phyloP scores from a whole-genome alignment of 176 grass and related monocot species.

The barley (Hordeum vulgare) region DNA sequence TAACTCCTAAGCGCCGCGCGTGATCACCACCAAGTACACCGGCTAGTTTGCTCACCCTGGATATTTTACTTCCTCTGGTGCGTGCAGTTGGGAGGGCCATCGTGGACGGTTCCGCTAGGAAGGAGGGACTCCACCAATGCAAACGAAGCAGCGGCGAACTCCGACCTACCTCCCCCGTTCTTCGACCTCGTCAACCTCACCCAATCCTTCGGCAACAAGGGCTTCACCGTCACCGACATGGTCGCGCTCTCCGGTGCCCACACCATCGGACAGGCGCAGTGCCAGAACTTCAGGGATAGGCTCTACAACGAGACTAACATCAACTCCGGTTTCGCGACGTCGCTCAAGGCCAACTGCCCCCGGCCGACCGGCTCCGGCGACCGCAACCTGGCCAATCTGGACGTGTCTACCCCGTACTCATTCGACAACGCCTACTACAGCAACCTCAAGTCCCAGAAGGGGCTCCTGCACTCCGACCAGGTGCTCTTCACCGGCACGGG shows the following conservation, averaged over 20 bases:
- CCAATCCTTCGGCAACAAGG: constrained; percentile 18
- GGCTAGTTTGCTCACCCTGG: not conserved
- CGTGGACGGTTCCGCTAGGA: constrained; percentile 40
- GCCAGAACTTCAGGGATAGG: constrained; percentile 31
- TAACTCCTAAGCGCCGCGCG: too few species aligned
- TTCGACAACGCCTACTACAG: constrained; percentile 48
- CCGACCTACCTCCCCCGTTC: constrained; percentile 11
- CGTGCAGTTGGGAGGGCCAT: constrained; percentile 39
- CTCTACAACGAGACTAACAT: constrained; percentile 65
- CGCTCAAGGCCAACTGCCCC: constrained; percentile 36
- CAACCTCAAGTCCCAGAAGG: constrained; percentile 36
- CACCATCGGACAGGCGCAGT: constrained; percentile 48
- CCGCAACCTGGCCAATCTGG: constrained; percentile 39
- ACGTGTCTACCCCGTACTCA: constrained; percentile 3
- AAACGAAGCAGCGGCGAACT: not conserved
- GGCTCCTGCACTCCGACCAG: constrained; percentile 53
- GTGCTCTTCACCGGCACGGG: constrained; percentile 29
- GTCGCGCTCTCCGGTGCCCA: constrained; percentile 54
- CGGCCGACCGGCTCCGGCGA: not conserved
- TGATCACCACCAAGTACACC: too few species aligned
- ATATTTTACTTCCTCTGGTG: too few species aligned
- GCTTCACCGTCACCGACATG: constrained; percentile 30
- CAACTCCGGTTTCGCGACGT: constrained; percentile 27
- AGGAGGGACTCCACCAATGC: constrained; percentile 27
- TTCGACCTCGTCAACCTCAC: constrained; percentile 30